These are phyloP conservation scores for Nicotiana obtusifolia DNA, from an alignment of 257 asterid species.

Conservation along the genomic window DNA sequence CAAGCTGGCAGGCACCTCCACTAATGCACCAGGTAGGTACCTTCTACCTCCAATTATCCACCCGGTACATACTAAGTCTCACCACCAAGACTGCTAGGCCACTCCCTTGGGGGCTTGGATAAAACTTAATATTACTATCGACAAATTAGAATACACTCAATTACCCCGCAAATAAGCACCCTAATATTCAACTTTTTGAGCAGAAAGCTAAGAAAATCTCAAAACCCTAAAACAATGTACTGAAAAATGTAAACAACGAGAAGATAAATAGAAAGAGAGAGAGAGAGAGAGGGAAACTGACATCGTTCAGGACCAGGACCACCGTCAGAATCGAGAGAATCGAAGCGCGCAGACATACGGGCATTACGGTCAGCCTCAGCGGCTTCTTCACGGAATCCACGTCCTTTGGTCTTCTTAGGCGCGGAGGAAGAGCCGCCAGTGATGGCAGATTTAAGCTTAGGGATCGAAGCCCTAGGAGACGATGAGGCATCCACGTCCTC, in stretches of 20 bases:
- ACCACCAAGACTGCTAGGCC: too few relatives aligned
- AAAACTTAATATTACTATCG: background rate
- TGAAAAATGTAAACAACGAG: background rate
- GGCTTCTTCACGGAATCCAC: constrained; percentile 87
- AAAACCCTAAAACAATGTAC: background rate
- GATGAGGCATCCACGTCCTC: constrained; percentile 61
- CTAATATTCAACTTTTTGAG: background rate
- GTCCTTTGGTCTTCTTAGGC: constrained; percentile 86
- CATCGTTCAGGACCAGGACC: constrained; percentile 99
- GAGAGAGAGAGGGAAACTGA: constrained; percentile 27
- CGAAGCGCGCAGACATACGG: constrained; percentile 86
- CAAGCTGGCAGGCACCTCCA: too few relatives aligned
- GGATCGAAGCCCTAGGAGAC: constrained; percentile 43
- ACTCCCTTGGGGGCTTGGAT: background rate
- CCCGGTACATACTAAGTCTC: too few relatives aligned
- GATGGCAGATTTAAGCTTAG: constrained; percentile 82
- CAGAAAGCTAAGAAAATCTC: background rate
- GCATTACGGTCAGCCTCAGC: constrained; percentile 83
- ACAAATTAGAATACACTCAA: background rate
- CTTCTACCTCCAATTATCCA: too few relatives aligned
- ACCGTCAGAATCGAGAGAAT: constrained; percentile 67
- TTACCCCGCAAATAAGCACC: background rate
- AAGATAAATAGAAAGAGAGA: background rate
- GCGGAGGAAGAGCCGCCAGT: constrained; percentile 66
- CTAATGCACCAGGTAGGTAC: too few relatives aligned